Conservation (phyloP, 2,329 filamentous ascomycete species). For the Talaromyces rugulosus region DNA sequence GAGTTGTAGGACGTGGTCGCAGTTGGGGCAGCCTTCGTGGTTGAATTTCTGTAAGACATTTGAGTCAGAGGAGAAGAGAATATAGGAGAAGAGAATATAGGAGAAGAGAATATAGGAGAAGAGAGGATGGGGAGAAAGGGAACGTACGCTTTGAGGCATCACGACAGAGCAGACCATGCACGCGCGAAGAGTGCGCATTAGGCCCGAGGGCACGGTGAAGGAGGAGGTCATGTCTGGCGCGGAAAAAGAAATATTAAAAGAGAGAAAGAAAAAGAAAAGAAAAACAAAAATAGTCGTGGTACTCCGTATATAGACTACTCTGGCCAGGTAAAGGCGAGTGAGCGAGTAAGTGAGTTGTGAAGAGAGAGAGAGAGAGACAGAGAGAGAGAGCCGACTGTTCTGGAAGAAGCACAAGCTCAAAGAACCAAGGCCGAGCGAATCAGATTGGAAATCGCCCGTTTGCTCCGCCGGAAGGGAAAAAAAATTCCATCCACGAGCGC, state of each 20-base stretch:
- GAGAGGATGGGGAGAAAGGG: slow-evolving; percentile 12
- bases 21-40: slow-evolving; percentile 89
- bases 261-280: neutral
- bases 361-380: no score
- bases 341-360: neutral
- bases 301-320: neutral
- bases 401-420: slow-evolving; percentile 9
- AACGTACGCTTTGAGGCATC: slow-evolving; percentile 66
- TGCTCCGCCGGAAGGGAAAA: neutral
- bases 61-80: no score
- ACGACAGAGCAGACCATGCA: slow-evolving; percentile 99
- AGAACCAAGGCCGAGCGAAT: neutral
- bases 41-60: slow-evolving; percentile 65
- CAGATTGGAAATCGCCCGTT: neutral
- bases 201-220: slow-evolving; percentile 67
- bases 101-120: no score
- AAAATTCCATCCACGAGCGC: neutral
- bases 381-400: slow-evolving; percentile 7
- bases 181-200: slow-evolving; percentile 83
- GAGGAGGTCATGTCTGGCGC: slow-evolving; percentile 35
- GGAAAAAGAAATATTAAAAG: neutral
- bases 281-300: neutral
- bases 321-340: neutral
- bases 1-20: slow-evolving; percentile 86
- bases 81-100: no score